These are phyloP conservation scores for Xylariomycetidae sp. DNA, from an alignment of 2,329 filamentous ascomycete genomes.

Conservation along the genomic window DNA sequence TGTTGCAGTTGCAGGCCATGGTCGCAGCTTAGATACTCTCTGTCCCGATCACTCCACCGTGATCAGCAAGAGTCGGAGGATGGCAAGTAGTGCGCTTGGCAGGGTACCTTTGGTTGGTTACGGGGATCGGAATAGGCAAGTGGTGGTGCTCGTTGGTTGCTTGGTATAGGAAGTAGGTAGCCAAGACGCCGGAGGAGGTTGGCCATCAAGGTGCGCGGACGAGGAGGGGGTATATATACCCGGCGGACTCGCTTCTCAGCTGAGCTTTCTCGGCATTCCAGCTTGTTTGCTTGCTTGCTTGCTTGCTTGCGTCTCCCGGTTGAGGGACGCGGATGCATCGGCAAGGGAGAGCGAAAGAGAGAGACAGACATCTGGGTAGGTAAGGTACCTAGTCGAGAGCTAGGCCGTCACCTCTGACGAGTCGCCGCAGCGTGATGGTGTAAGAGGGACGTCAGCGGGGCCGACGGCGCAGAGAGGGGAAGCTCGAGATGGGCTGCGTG, in stretches of 20 bases:
- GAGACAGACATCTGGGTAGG: no score
- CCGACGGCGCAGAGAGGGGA: neutral
- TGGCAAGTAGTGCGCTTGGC: conserved; percentile 2
- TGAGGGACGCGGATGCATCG: no score
- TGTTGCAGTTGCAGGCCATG: conserved; percentile 25
- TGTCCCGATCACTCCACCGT: no score
- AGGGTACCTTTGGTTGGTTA: conserved; percentile 14
- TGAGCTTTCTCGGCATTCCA: neutral
- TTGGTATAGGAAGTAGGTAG: no score
- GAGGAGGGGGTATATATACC: conserved; percentile 14
- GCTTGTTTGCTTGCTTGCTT: neutral
- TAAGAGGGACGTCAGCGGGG: conserved; percentile 14
- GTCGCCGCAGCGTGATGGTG: neutral
- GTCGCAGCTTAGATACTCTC: conserved; percentile 1
- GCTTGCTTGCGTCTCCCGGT: no score
- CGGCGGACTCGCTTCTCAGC: neutral
- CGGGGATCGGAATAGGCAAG: conserved; percentile 9
- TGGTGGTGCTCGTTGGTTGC: no score
- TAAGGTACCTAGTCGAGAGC: no score
- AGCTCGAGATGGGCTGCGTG: no score
- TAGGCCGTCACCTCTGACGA: neutral
- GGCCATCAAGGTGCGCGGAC: conserved; percentile 12
- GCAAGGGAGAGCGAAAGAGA: no score
- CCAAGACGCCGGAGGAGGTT: conserved; percentile 3
- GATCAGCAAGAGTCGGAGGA: no score